These are phyloP conservation scores for Candida verbasci DNA, from an alignment of 805 yeast genomes.

Conservation along the genomic window DNA sequence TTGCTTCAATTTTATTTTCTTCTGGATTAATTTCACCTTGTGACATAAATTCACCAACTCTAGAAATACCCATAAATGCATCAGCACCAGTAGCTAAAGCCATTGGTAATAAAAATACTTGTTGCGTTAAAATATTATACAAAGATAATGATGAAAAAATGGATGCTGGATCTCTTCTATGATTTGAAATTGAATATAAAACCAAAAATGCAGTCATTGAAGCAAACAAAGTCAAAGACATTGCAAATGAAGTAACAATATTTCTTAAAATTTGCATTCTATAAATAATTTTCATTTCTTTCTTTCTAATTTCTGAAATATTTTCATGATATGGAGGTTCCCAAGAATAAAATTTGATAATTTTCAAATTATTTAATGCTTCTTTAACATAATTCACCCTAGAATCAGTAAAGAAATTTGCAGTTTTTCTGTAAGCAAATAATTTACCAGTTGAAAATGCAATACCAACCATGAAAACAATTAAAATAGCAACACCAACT, in stretches of 20 bases:
- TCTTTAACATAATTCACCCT: constrained; percentile 78
- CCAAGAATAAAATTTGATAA: constrained; percentile 89
- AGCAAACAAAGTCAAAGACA: constrained; percentile 64
- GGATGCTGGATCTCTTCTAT: constrained; percentile 49
- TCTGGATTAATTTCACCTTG: constrained; percentile 38
- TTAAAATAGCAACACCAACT: constrained; percentile 59
- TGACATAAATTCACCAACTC: constrained; percentile 53
- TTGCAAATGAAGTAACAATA: constrained; percentile 56
- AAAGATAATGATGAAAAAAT: constrained; percentile 69
- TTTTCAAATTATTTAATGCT: constrained; percentile 69
- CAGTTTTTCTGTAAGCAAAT: constrained; percentile 51
- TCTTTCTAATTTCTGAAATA: constrained; percentile 50
- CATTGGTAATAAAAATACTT: constrained; percentile 65
- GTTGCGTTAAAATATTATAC: constrained; percentile 58
- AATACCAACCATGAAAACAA: constrained; percentile 47
- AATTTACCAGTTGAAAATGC: constrained; percentile 47
- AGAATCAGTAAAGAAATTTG: constrained; percentile 64
- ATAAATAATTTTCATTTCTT: constrained; percentile 60
- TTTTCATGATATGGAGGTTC: constrained; percentile 68
- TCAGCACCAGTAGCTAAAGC: constrained; percentile 67
- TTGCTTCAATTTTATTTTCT: constrained; percentile 23
- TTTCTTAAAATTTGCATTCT: constrained; percentile 64
- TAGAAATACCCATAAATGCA: constrained; percentile 55
- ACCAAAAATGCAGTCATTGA: constrained; percentile 54
- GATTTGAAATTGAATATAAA: constrained; percentile 26